Conservation (phyloP, 495 filamentous ascomycete genomes). For the Daldinia caldariorum region DNA sequence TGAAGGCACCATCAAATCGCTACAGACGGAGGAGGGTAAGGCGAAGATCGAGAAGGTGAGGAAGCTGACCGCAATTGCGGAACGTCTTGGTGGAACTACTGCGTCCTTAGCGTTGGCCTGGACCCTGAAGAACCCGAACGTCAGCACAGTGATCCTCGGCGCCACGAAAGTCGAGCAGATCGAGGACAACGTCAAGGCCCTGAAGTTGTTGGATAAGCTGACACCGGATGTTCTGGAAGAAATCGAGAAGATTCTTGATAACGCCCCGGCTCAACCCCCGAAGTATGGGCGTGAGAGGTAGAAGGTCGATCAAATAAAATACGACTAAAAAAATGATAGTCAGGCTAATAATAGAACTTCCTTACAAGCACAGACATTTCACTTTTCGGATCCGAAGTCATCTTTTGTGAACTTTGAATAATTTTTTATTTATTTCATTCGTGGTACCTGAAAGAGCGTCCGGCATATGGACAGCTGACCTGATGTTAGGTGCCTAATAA, state of each 20-base stretch:
- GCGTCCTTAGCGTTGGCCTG: slow-evolving; percentile 72
- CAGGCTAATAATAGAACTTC: background rate
- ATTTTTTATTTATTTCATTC: background rate
- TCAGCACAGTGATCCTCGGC: slow-evolving; percentile 77
- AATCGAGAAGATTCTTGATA: slow-evolving; percentile 66
- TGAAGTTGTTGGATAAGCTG: slow-evolving; percentile 70
- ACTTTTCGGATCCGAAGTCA: background rate
- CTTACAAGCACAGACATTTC: background rate
- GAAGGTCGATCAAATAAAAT: background rate
- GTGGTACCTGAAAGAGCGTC: background rate
- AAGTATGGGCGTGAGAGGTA: slow-evolving; percentile 37
- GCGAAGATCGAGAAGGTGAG: slow-evolving; percentile 56
- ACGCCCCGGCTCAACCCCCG: slow-evolving; percentile 21
- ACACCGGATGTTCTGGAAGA: slow-evolving; percentile 73
- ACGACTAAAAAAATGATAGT: slow-evolving; percentile 4
- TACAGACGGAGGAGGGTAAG: slow-evolving; percentile 46
- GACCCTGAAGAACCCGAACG: slow-evolving; percentile 78
- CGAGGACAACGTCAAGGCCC: slow-evolving; percentile 69
- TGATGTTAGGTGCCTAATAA: background rate
- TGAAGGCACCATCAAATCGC: slow-evolving; percentile 49
- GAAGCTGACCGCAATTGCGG: slow-evolving; percentile 67
- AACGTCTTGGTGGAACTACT: slow-evolving; percentile 67
- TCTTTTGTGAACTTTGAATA: background rate
- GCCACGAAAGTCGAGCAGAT: slow-evolving; percentile 78
- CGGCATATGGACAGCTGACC: background rate